Percentiles rank a stretch among this genome's conserved stretches.
These are phyloP conservation scores for Sclerotiophoma versabilis DNA, from an alignment of 2,329 filamentous ascomycete genomes.

Conservation along the genomic window DNA sequence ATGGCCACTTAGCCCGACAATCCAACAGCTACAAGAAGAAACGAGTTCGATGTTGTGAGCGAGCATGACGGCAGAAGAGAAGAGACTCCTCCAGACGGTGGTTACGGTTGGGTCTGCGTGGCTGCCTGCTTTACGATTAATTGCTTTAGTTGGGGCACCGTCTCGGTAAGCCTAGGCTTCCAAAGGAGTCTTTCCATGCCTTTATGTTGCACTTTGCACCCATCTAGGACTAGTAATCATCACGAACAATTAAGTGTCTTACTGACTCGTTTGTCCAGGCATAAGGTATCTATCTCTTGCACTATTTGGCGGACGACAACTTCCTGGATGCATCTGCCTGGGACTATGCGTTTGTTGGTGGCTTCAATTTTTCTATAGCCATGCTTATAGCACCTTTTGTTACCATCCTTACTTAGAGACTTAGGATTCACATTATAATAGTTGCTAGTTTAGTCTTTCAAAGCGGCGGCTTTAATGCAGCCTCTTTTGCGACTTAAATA, in stretches of 20 bases:
- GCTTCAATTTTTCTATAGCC: constrained; percentile 47
- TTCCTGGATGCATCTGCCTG: constrained; percentile 46
- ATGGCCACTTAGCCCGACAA: not conserved
- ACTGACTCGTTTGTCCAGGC: constrained; percentile 14
- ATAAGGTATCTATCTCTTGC: constrained; percentile 55
- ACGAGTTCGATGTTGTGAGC: not conserved
- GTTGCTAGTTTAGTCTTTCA: constrained; percentile 44
- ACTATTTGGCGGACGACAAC: constrained; percentile 48
- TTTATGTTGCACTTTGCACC: not conserved
- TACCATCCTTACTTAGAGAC: constrained; percentile 35
- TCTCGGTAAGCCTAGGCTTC: constrained; percentile 19
- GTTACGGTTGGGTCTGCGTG: constrained; percentile 28
- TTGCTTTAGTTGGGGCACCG: constrained; percentile 29
- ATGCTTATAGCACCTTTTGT: constrained; percentile 47
- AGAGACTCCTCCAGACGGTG: constrained; percentile 22
- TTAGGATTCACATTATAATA: constrained; percentile 42
- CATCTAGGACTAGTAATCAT: not conserved
- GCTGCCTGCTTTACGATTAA: constrained; percentile 17
- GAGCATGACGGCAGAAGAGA: not conserved
- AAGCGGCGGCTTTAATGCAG: constrained; percentile 45
- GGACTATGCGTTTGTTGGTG: constrained; percentile 52
- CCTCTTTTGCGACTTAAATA: constrained; percentile 47
- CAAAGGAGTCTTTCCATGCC: not conserved
- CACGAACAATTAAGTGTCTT: not conserved
- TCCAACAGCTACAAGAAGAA: not conserved